Conservation (phyloP, 2,329 filamentous ascomycete genomes). For the Hypomyces rosellus region DNA sequence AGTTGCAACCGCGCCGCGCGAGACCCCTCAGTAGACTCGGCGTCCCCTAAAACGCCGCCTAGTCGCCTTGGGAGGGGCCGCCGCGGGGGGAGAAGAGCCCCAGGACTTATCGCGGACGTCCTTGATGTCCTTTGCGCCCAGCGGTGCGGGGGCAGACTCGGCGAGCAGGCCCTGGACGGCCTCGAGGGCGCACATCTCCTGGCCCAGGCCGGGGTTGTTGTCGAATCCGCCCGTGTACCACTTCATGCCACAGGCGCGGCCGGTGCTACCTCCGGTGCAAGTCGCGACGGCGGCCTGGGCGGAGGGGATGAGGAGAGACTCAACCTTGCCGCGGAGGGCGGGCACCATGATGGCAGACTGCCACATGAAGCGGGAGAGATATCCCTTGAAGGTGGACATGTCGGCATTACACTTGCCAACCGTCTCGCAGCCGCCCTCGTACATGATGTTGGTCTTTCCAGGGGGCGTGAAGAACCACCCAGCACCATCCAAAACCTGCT, state of each 20-base stretch:
- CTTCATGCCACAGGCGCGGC: constrained; percentile 52
- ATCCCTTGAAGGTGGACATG: constrained; percentile 63
- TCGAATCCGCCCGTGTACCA: constrained; percentile 57
- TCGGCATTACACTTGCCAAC: constrained; percentile 52
- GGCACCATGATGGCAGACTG: constrained; percentile 51
- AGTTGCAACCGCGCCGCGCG: neutral
- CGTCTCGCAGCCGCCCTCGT: constrained; percentile 59
- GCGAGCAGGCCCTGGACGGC: constrained; percentile 54
- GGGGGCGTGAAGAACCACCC: constrained; percentile 49
- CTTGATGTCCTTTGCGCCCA: constrained; percentile 42
- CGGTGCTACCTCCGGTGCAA: constrained; percentile 50
- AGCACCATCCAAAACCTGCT: constrained; percentile 45
- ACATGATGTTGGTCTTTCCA: constrained; percentile 51
- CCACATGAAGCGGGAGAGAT: constrained; percentile 59
- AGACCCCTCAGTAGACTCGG: constrained; percentile 1
- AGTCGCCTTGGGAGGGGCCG: no score
- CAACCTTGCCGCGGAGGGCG: constrained; percentile 42
- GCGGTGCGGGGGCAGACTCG: constrained; percentile 36
- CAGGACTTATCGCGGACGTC: constrained; percentile 29
- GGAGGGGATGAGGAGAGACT: constrained; percentile 42
- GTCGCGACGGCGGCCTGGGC: constrained; percentile 49
- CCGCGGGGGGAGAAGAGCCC: constrained; percentile 1
- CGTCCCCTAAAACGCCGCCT: neutral
- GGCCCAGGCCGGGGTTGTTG: constrained; percentile 48
- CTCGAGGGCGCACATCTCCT: constrained; percentile 61